Conservation (phyloP, 306 rosid species). For the Fragaria vesca region DNA sequence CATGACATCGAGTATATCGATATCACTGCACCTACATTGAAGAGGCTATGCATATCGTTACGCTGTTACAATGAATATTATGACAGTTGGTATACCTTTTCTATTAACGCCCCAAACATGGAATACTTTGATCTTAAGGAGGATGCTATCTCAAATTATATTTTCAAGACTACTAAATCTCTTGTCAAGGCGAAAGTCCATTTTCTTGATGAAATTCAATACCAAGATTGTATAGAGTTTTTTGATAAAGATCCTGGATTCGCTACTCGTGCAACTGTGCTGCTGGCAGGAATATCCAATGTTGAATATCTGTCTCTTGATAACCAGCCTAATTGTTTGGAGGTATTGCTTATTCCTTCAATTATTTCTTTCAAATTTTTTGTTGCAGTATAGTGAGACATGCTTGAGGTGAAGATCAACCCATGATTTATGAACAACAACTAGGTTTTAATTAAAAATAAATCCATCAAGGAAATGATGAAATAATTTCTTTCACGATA, state of each 20-base stretch:
- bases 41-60: neutral
- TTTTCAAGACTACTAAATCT: neutral
- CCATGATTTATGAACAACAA: neutral
- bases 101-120: neutral
- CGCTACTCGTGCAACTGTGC: neutral
- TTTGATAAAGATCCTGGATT: neutral
- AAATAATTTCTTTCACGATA: neutral
- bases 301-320: conserved; percentile 1
- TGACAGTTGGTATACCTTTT: neutral
- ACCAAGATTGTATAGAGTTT: neutral
- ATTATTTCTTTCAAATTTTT: neutral
- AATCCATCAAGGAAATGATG: neutral
- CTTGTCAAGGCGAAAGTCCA: neutral
- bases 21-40: neutral
- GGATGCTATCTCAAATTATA: neutral
- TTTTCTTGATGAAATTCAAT: neutral
- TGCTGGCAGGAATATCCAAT: neutral
- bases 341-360: neutral
- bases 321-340: neutral
- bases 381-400: neutral
- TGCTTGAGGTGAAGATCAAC: neutral
- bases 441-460: no score
- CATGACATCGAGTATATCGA: neutral
- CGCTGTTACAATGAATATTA: neutral
- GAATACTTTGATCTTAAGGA: neutral